Conservation (phyloP, 371 early-diverging fungal species). For the Apophysomyces elegans region DNA sequence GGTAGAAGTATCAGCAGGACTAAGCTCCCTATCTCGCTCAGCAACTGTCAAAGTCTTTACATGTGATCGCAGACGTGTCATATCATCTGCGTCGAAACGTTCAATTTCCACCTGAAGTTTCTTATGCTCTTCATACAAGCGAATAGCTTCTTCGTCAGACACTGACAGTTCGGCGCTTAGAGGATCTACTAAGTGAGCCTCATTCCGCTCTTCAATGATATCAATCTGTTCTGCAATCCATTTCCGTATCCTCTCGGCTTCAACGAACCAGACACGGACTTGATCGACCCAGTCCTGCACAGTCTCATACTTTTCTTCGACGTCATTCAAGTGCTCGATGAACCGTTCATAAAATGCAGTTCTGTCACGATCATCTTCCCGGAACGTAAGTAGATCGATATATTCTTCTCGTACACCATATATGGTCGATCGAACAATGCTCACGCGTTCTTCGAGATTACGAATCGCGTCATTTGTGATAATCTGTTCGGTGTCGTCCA, state of each 20-base stretch:
- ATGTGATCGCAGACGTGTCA: slow-evolving; percentile 53
- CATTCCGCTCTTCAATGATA: slow-evolving; percentile 32
- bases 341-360: slow-evolving; percentile 19
- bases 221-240: slow-evolving; percentile 54
- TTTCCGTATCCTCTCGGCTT: slow-evolving; percentile 52
- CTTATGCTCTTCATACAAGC: slow-evolving; percentile 38
- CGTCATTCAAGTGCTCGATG: slow-evolving; percentile 21
- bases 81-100: slow-evolving; percentile 55
- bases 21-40: slow-evolving; percentile 27
- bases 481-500: slow-evolving; percentile 36
- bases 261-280: slow-evolving; percentile 58
- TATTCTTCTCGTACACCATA: slow-evolving; percentile 36
- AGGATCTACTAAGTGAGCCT: slow-evolving; percentile 31
- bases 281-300: slow-evolving; percentile 57
- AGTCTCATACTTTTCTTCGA: slow-evolving; percentile 34
- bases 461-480: slow-evolving; percentile 39
- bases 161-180: slow-evolving; percentile 25
- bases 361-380: slow-evolving; percentile 7
- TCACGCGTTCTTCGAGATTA: slow-evolving; percentile 41
- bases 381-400: slow-evolving; percentile 27
- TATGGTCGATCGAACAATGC: slow-evolving; percentile 32
- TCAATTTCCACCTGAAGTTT: slow-evolving; percentile 50
- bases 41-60: slow-evolving; percentile 38
- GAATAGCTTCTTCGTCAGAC: slow-evolving; percentile 22
- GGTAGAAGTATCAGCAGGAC: slow-evolving; percentile 54